phyloP scores from a whole-genome alignment of 2,329 filamentous ascomycete species.

The Aspergillus arachidicola region DNA sequence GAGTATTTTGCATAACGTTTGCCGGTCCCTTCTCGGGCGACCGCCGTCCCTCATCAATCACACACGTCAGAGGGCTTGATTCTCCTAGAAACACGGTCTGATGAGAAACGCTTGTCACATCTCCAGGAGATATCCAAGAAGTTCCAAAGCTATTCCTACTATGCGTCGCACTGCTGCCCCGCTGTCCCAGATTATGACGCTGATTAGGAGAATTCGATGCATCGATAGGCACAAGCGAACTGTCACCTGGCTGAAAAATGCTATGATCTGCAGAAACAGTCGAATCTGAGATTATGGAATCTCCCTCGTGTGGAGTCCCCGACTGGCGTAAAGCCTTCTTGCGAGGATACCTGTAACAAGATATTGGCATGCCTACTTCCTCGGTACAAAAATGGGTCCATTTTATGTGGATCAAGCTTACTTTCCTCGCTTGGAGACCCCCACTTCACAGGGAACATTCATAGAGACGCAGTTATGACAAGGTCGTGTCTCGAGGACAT shows the following conservation, averaged over 20 bases:
- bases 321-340: slow-evolving; percentile 18
- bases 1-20: slow-evolving; percentile 36
- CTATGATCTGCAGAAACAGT: not conserved
- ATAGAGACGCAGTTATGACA: slow-evolving; percentile 46
- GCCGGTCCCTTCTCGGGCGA: slow-evolving; percentile 33
- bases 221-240: not conserved
- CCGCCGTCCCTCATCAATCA: slow-evolving; percentile 45
- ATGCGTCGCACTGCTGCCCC: not conserved
- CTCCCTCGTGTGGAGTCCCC: not conserved
- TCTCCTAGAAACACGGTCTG: slow-evolving; percentile 50
- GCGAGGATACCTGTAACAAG: slow-evolving; percentile 22
- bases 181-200: not conserved
- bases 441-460: slow-evolving; percentile 44
- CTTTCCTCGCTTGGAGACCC: slow-evolving; percentile 48
- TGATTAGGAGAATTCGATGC: slow-evolving; percentile 1
- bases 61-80: slow-evolving; percentile 53
- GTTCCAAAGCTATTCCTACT: not conserved
- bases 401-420: slow-evolving; percentile 26
- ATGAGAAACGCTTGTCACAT: slow-evolving; percentile 7
- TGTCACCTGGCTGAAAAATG: not conserved
- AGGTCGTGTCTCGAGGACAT: slow-evolving; percentile 49
- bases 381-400: not conserved
- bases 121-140: slow-evolving; percentile 3
- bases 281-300: not conserved
- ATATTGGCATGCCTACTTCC: not conserved